Evolutionary conservation across 2,329 filamentous ascomycete genomes (phyloP), one percentile per base, ranked within the genome.

Genomic region (Pseudogymnoascus sp.): DNA sequence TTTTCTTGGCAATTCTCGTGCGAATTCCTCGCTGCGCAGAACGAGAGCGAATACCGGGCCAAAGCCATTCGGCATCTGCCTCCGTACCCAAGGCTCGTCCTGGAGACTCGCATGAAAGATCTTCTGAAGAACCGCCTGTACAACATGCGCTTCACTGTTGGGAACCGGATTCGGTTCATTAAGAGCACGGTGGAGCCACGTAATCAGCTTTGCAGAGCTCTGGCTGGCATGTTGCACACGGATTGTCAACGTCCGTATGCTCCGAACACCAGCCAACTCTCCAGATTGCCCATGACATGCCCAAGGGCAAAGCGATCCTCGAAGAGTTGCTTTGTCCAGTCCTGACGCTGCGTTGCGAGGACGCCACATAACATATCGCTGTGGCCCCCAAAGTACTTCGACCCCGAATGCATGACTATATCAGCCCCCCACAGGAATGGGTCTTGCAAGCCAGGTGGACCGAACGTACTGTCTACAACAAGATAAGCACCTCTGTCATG

Each of bases 301-400:
- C 95, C 95, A n/a, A 98, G 78, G 67, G 86, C 84, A n/a, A 91
- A 71, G 2, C 95, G 81, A 72, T 99, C 93, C 1, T 75, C 73
- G 56, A 81, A 77, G 70, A 98, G 76, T 19, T 76, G 78, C 33
- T 74, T 72, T n/a, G 85, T 75, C 88, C 88, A 90, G 4, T 79
- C 79, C 60, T 80, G 74, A 14, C 82, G 82, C 60, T 82, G 78
- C 4, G 92, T 83, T 0, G 86, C 84, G 28, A 99, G 78, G 19
- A 96, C 88, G 24, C 95, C 95, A 72, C 90, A 96, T 5, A 98
- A 84, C 82, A 98, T 82, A 76, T 99, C 95, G 68, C 89, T 93
- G 77, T 99, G 95, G 0, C 95, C 95, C 19, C 95, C 95, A 68
- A 99, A 85, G 76, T 98, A 99, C 81, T 98, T 99, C 19, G 93